A percentile compares a stretch with the other conserved stretches of the same genome.
These are phyloP conservation scores for Paramecium primaurelia DNA, from an alignment of 73 alveolate species.

Conservation along the genomic window DNA sequence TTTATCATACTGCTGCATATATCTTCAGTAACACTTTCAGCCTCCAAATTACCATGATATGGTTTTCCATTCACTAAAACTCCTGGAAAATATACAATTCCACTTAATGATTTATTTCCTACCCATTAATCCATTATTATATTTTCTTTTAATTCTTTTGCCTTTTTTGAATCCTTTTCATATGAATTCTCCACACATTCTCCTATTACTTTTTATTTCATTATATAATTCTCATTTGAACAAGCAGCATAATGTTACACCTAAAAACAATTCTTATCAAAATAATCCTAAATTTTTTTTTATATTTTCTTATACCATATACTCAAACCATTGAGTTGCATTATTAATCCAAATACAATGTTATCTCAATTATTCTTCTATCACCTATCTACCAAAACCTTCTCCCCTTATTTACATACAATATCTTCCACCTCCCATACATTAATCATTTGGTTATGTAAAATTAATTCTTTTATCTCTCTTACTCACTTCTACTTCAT, in stretches of 20 bases:
- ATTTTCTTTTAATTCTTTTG: neutral
- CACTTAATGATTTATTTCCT: neutral
- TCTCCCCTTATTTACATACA: neutral
- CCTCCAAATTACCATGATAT: neutral
- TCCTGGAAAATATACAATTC: neutral
- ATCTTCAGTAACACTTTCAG: neutral
- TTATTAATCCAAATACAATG: neutral
- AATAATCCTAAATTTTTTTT: neutral
- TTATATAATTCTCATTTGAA: neutral
- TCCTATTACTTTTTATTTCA: neutral
- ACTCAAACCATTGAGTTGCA: neutral
- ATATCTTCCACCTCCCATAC: conserved; percentile 27
- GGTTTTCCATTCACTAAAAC: neutral
- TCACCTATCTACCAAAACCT: neutral
- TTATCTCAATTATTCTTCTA: neutral
- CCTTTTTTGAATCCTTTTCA: neutral
- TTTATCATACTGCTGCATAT: neutral
- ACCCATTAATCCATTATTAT: neutral
- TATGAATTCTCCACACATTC: neutral
- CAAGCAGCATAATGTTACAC: neutral
- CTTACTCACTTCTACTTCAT: neutral
- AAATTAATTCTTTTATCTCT: neutral
- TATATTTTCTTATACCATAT: neutral
- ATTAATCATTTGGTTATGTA: neutral
- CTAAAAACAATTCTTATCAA: conserved; percentile 6